These are phyloP conservation scores for Pseudopithomyces maydicus DNA, from an alignment of 2,329 filamentous ascomycete genomes.

Conservation along the genomic window DNA sequence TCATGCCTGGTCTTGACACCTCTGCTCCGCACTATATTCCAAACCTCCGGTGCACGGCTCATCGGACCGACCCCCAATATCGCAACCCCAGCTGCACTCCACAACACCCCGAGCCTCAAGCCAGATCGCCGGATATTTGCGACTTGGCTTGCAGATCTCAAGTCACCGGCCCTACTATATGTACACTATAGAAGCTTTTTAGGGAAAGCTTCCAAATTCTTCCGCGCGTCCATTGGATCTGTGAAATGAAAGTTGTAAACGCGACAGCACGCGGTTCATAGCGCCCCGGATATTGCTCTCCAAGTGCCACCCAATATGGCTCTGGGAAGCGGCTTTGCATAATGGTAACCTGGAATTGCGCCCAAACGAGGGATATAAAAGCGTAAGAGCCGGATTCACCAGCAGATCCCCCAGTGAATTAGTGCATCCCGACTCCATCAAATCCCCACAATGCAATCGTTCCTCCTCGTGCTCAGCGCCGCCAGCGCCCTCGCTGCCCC, in stretches of 20 bases:
- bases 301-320: constrained; percentile 14
- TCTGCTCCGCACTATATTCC: not conserved
- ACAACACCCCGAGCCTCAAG: constrained; percentile 1
- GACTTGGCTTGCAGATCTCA: not conserved
- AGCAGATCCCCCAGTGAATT: too few species aligned
- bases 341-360: not conserved
- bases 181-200: constrained; percentile 29
- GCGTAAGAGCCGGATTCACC: not conserved
- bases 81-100: constrained; percentile 1
- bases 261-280: constrained; percentile 9
- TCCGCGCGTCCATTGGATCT: constrained; percentile 22
- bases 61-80: not conserved
- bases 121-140: constrained; percentile 2
- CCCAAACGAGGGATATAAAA: constrained; percentile 18
- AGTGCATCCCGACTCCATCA: not conserved
- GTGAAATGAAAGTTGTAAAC: constrained; percentile 18
- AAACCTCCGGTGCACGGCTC: not conserved
- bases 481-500: constrained; percentile 34
- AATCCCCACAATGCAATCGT: constrained; percentile 28
- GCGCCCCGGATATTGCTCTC: constrained; percentile 14
- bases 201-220: constrained; percentile 9
- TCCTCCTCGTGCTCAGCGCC: constrained; percentile 26
- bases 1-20: not conserved
- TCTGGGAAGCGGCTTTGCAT: constrained; percentile 2
- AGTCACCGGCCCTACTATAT: constrained; percentile 2